Percentiles rank a stretch among this genome's conserved stretches.
Evolutionary conservation across 1,139 yeast species (phyloP).

Genomic region (Hemisphaericaspora subhashii): DNA sequence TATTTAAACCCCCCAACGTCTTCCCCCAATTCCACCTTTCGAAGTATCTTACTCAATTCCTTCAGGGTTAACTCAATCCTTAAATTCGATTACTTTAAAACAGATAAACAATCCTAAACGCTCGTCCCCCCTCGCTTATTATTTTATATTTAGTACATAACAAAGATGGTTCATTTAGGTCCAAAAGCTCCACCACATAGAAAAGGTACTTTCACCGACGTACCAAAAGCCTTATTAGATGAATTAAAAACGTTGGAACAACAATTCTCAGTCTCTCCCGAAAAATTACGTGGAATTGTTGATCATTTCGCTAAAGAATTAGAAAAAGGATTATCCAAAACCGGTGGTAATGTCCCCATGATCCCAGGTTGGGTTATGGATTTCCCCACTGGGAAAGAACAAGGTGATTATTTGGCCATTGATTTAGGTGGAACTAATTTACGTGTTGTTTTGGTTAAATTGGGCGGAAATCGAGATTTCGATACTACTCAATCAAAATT

Average conservation of each 20-base stretch:
- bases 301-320: slow-evolving; percentile 66
- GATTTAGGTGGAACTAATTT: slow-evolving; percentile 96
- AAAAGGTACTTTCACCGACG: slow-evolving; percentile 76
- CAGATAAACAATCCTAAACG: background rate
- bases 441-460: slow-evolving; percentile 81
- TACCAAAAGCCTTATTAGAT: slow-evolving; percentile 61
- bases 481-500: slow-evolving; percentile 84
- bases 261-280: slow-evolving; percentile 63
- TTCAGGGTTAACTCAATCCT: too few relatives aligned
- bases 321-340: slow-evolving; percentile 71
- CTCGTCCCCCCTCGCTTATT: background rate
- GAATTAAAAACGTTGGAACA: slow-evolving; percentile 61
- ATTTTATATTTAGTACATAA: background rate
- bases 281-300: slow-evolving; percentile 62
- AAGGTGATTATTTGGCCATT: slow-evolving; percentile 86
- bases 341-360: slow-evolving; percentile 91
- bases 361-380: slow-evolving; percentile 96
- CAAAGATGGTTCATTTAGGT: slow-evolving; percentile 75
- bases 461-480: slow-evolving; percentile 76
- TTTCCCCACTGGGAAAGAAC: slow-evolving; percentile 87
- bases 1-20: too few relatives aligned
- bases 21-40: too few relatives aligned
- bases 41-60: too few relatives aligned
- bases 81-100: background rate
- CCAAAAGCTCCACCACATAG: slow-evolving; percentile 83